Evolutionary conservation across 169 alveolate species (phyloP).

Genomic region (Plasmodium malariae): DNA sequence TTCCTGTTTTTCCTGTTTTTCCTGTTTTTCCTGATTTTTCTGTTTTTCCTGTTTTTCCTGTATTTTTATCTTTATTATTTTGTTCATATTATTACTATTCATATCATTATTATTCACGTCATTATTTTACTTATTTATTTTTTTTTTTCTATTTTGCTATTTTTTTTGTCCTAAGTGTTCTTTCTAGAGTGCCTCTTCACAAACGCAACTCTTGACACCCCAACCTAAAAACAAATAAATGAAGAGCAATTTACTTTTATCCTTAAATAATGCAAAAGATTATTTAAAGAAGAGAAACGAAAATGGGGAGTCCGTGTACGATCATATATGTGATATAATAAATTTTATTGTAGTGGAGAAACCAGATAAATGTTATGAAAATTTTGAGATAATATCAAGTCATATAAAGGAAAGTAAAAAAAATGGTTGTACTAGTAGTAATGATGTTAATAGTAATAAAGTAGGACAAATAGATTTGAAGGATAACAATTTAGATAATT

Average conservation of each 20-base stretch:
- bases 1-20: too few species aligned
- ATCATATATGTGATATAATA: conserved; percentile 45
- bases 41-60: too few species aligned
- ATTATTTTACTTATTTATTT: too few species aligned
- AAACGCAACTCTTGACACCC: not conserved
- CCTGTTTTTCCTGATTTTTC: too few species aligned
- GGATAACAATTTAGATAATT: conserved; percentile 33
- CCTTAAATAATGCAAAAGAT: conserved; percentile 70
- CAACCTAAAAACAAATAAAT: not conserved
- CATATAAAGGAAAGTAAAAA: conserved; percentile 65
- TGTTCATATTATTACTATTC: too few species aligned
- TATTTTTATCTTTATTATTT: too few species aligned
- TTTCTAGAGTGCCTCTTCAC: not conserved
- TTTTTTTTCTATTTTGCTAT: too few species aligned
- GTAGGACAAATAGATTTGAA: not conserved
- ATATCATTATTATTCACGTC: too few species aligned
- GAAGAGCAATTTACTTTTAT: conserved; percentile 36
- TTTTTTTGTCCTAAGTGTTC: too few species aligned
- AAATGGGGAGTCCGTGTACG: conserved; percentile 52
- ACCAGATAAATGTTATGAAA: conserved; percentile 56
- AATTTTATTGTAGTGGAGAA: conserved; percentile 58
- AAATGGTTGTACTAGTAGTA: not conserved
- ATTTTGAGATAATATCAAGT: conserved; percentile 62
- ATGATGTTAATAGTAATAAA: not conserved
- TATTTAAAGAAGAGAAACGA: conserved; percentile 46